A percentile compares a stretch with the other conserved stretches of the same genome.
These are phyloP conservation scores for Saccharum hybrid DNA, from an alignment of 202 grass and related monocot genomes.

Conservation along the genomic window DNA sequence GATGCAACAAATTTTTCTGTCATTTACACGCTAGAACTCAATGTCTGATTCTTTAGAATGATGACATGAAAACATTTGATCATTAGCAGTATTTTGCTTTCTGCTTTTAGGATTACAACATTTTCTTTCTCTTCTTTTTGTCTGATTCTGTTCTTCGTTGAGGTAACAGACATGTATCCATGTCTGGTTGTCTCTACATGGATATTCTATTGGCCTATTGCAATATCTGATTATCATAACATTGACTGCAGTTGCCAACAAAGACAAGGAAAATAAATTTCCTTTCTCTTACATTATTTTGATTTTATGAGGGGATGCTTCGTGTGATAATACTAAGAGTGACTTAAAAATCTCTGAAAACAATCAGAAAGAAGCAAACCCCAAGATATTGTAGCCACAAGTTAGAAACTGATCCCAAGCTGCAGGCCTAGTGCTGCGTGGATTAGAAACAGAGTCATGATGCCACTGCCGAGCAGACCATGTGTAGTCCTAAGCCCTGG, in stretches of 20 bases:
- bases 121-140: neutral
- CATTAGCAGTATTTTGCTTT: neutral
- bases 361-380: slow-evolving; percentile 36
- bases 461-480: slow-evolving; percentile 86
- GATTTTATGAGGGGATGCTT: slow-evolving; percentile 26
- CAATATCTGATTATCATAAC: neutral
- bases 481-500: slow-evolving; percentile 69
- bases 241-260: neutral
- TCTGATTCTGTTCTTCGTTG: neutral
- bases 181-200: neutral
- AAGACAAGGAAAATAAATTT: neutral
- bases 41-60: neutral
- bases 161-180: neutral
- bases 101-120: neutral
- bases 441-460: slow-evolving; percentile 93
- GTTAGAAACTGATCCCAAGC: slow-evolving; percentile 79
- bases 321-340: neutral
- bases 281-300: slow-evolving; percentile 24
- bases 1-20: neutral
- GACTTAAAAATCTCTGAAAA: slow-evolving; percentile 11
- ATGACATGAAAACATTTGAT: neutral
- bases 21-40: neutral
- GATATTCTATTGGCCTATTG: neutral
- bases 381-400: neutral
- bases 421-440: slow-evolving; percentile 80